Evolutionary conservation across 345 rosid genomes (phyloP), one percentile per base, ranked within the genome.

Genomic region (Lepidium aucheri): DNA sequence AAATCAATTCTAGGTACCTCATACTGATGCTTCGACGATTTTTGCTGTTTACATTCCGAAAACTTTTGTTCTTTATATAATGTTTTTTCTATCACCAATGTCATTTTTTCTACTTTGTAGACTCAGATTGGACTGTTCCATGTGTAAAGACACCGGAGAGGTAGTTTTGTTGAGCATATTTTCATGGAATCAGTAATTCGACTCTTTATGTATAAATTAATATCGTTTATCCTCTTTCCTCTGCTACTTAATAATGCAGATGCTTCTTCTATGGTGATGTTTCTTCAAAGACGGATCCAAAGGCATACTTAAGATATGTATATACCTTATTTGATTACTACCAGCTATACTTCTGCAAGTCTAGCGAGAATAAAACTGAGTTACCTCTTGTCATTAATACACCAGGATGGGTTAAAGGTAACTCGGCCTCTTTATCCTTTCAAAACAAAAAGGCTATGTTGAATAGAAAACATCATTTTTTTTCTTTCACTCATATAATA

Each of bases 341-440:
- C 61, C 80, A 53, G 45, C 72, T 82, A 32, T 64, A 85, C 73
- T 78, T 79, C 75, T 68, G 76, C 70, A 70, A 42, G 70, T 77
- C 78, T 69, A 75, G 50, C 57, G 71, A 76, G 74, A 72, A 67
- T 60, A 59, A 63, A 74, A 65, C 55, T 36, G 87, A 70, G 43
- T 57, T 88, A 76, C 99, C 99, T 10, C 88, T 90, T 54, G 81
- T 94, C 68, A 83, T 94, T 60, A 90, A 90, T 53, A 90, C 99
- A 26, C 86, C 93, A 32, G 99, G 99, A 64, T 94, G 99, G 99
- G 96, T 94, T 62, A 94, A 94, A 88, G 99, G 99, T 85, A 24
- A 32, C 68, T 32, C 33, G 0, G 3, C 18, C 60, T 43, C 14
- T 17, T 3, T 11, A 32, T 11, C 16, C 12, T 60, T 11, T 52